Evolutionary conservation across 139 green algal genomes (phyloP).

Genomic region (Closterium sp.): DNA sequence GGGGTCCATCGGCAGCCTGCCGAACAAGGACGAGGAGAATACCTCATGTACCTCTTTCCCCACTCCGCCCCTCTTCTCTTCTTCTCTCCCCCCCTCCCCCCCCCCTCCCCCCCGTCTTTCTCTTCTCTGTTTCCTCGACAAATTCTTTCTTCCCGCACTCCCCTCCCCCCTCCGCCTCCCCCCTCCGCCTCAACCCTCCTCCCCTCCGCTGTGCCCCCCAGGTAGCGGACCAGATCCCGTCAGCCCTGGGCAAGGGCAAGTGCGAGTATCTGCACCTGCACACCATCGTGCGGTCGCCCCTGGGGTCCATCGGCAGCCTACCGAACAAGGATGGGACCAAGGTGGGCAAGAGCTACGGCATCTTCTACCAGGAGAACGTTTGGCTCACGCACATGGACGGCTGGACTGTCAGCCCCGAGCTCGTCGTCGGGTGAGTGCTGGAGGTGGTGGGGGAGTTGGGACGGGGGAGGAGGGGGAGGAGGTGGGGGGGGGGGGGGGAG

Average conservation of each 20-base stretch:
- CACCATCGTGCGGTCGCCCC: background rate
- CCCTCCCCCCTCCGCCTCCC: background rate
- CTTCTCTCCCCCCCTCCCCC: too few relatives aligned
- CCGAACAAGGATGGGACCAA: background rate
- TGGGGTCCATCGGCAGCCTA: background rate
- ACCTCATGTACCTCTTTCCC: too few relatives aligned
- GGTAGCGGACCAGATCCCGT: background rate
- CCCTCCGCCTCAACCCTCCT: background rate
- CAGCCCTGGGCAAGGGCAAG: background rate
- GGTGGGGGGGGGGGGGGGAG: too few relatives aligned
- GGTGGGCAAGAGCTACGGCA: background rate
- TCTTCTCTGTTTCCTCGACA: too few relatives aligned
- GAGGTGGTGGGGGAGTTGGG: too few relatives aligned
- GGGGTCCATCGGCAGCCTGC: background rate
- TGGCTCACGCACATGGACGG: background rate
- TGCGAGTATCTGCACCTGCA: background rate
- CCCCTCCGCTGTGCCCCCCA: background rate
- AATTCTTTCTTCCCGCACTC: background rate
- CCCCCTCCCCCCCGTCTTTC: too few relatives aligned
- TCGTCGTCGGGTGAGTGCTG: background rate
- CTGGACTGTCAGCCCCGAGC: background rate
- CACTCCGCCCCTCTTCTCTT: too few relatives aligned
- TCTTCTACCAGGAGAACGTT: background rate
- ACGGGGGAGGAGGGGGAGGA: too few relatives aligned
- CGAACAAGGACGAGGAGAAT: background rate